Evolutionary conservation across 805 yeast species (phyloP).

Genomic region (Diddensiella caesifluorescens): DNA sequence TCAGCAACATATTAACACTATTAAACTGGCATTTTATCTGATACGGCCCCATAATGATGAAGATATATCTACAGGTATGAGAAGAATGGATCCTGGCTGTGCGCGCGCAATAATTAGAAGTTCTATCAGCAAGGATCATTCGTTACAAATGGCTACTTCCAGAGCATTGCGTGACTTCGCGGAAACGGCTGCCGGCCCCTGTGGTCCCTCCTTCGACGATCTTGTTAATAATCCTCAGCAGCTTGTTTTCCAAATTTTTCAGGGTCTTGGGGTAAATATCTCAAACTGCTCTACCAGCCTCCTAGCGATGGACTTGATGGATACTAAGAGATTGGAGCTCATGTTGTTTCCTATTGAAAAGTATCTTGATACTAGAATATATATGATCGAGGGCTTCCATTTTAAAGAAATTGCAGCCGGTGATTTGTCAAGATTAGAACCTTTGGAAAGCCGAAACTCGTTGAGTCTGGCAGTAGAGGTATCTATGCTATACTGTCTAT

Average conservation of each 20-base stretch:
- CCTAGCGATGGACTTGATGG: not conserved
- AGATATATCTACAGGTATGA: not conserved
- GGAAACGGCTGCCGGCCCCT: constrained; percentile 1
- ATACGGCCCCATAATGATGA: constrained; percentile 3
- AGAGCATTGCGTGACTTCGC: constrained; percentile 15
- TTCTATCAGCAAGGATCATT: constrained; percentile 12
- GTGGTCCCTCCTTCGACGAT: constrained; percentile 1
- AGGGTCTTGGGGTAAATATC: constrained; percentile 28
- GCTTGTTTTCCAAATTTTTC: constrained; percentile 15
- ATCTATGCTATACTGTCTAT: constrained; percentile 45
- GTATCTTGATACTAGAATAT: constrained; percentile 36
- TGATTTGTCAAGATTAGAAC: constrained; percentile 26
- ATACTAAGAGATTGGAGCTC: not conserved
- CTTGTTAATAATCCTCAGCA: constrained; percentile 10
- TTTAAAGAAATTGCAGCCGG: constrained; percentile 24
- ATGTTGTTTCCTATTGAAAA: constrained; percentile 23
- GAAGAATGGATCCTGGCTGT: constrained; percentile 4
- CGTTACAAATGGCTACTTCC: constrained; percentile 14
- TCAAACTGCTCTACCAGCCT: constrained; percentile 37
- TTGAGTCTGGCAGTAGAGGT: constrained; percentile 44
- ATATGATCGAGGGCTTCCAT: constrained; percentile 29
- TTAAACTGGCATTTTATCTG: constrained; percentile 1
- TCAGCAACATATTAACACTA: constrained; percentile 11
- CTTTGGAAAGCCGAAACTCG: constrained; percentile 28
- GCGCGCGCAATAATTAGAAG: constrained; percentile 15